Evolutionary conservation across 2,329 filamentous ascomycete species (phyloP), one percentile per base, ranked within the genome.

Genomic region (Sporothrix inflata): DNA sequence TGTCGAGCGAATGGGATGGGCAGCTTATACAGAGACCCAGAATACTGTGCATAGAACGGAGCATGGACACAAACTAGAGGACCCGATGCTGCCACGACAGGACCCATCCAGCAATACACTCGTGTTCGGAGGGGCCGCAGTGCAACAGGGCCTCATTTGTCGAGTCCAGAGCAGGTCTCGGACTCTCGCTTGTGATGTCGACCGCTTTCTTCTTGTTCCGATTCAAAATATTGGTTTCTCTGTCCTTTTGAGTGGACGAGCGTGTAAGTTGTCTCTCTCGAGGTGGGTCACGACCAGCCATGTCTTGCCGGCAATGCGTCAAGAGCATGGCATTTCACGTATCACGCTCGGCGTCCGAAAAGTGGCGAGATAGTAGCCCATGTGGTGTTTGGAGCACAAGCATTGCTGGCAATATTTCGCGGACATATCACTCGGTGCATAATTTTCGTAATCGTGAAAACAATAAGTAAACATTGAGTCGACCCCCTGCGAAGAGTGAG

Each of bases 31-130:
- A 63, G 5, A 30, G 53, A 24, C 30, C 24, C 57, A 40, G 24
- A 61, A 71, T 24, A 70, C 24, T 19, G 3, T 57, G 27, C 53
- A 34, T 34, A 30, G n/a, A 8, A 21, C 6, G 21, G 40, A 45
- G 60, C 60, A 45, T 65, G n/a, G 60, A 65, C 60, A 12, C 4
- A 65, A 45, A 42, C 40, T 9, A 71, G 45, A 71, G 70, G 70
- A 38, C 38, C 14, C 8, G 51, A 42, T 16, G 61, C 51, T 71
- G 70, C 70, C 70, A 71, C 70, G 70, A 71, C 45, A 49, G 38
- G 21, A 19, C 6, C n/a, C 12, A 16, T 40, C 27, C 24, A 34
- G 24, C 42, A 49, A 24, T 49, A n/a, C 42, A 40, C 38, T 71
- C 61, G 60, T 53, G 68, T 70, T 70, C 67, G 40, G 51, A 70